These are phyloP conservation scores for Xylogone sp. DNA, from an alignment of 2,329 filamentous ascomycete genomes.

Conservation along the genomic window DNA sequence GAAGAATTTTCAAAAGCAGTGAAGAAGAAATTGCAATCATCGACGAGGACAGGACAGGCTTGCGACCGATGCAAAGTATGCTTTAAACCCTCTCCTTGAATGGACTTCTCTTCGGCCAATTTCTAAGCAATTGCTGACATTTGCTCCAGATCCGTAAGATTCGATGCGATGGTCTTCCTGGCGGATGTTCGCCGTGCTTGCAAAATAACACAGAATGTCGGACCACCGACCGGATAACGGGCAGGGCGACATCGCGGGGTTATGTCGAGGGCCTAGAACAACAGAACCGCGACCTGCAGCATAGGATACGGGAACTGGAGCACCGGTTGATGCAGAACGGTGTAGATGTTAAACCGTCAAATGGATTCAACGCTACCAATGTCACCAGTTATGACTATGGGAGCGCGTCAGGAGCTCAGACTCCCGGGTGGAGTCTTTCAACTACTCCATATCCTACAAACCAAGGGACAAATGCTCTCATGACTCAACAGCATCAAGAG, in stretches of 20 bases:
- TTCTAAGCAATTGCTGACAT: constrained; percentile 9
- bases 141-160: constrained; percentile 71
- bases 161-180: constrained; percentile 74
- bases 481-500: constrained; percentile 13
- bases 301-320: constrained; percentile 66
- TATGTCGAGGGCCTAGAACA: constrained; percentile 74
- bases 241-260: constrained; percentile 73
- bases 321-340: constrained; percentile 58
- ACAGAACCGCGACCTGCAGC: constrained; percentile 64
- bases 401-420: constrained; percentile 6
- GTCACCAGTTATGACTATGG: constrained; percentile 13
- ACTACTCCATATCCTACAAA: constrained; percentile 8
- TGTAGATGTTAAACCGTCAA: constrained; percentile 50
- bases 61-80: constrained; percentile 84
- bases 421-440: constrained; percentile 14
- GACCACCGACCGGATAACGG: constrained; percentile 84
- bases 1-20: constrained; percentile 35
- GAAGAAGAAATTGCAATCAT: constrained; percentile 49
- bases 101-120: background rate
- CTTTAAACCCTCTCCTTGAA: constrained; percentile 3
- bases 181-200: constrained; percentile 78
- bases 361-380: constrained; percentile 23
- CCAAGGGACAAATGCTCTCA: background rate
- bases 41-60: constrained; percentile 71
- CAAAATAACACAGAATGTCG: constrained; percentile 72